These are phyloP conservation scores for Olyra latifolia DNA, from an alignment of 176 grass and related monocot species.

Conservation along the genomic window DNA sequence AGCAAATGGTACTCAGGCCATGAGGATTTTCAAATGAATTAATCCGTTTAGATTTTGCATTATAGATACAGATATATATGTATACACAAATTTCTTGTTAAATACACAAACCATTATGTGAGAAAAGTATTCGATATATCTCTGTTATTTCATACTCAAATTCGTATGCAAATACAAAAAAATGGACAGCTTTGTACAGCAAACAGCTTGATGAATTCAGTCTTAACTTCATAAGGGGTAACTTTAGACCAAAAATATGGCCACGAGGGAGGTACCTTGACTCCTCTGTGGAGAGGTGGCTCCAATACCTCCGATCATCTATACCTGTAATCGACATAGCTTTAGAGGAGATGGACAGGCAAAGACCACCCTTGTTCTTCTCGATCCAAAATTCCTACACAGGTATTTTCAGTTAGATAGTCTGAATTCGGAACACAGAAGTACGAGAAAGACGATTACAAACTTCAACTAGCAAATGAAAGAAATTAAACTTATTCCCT, in stretches of 20 bases:
- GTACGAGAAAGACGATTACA: background rate
- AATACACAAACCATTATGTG: background rate
- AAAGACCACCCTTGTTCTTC: conserved; percentile 59
- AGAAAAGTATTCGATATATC: background rate
- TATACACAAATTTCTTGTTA: background rate
- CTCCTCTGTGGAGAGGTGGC: conserved; percentile 60
- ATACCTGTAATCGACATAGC: conserved; percentile 69
- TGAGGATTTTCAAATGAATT: no score
- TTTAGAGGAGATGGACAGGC: conserved; percentile 71
- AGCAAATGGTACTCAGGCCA: no score
- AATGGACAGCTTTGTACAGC: background rate
- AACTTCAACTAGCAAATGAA: background rate
- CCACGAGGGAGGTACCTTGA: conserved; percentile 51
- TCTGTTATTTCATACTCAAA: background rate
- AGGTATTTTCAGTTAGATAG: conserved; percentile 18
- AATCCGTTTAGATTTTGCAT: no score
- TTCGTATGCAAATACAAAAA: conserved; percentile 7
- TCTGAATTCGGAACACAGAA: conserved; percentile 14
- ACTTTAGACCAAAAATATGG: background rate
- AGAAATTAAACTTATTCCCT: background rate
- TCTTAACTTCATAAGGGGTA: background rate
- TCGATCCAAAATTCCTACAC: conserved; percentile 77
- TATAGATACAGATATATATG: no score
- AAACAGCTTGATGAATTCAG: background rate
- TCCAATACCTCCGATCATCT: conserved; percentile 80